phyloP scores from a whole-genome alignment of 139 green algal species.

The Micractinium sp. region DNA sequence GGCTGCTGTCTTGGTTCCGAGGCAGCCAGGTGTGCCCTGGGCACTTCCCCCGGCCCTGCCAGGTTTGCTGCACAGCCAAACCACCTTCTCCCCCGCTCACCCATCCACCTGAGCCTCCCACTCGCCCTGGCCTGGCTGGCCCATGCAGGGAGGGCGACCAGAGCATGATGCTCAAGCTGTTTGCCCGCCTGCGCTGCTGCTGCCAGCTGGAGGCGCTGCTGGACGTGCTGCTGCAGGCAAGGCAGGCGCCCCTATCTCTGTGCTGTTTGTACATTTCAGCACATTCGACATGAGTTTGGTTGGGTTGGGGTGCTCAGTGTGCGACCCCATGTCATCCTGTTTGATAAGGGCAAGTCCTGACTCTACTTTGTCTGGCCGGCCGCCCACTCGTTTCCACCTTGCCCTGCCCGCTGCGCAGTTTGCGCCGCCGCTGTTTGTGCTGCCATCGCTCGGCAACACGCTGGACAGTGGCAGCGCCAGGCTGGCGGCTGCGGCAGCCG shows the following conservation, averaged over 20 bases:
- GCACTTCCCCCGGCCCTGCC: background rate
- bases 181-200: slow-evolving; percentile 20
- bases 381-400: background rate
- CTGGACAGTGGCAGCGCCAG: background rate
- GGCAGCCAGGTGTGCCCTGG: no score
- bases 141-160: background rate
- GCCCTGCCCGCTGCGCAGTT: background rate
- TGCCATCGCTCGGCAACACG: slow-evolving; percentile 14
- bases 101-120: background rate
- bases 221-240: slow-evolving; percentile 24
- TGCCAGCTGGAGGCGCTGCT: slow-evolving; percentile 43
- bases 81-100: background rate
- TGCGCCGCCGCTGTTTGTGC: slow-evolving; percentile 20
- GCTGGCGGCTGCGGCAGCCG: background rate
- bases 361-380: background rate
- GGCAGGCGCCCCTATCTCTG: background rate
- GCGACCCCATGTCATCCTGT: no score
- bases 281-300: no score
- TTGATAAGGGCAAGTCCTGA: no score
- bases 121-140: background rate
- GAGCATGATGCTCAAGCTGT: slow-evolving; percentile 21
- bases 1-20: no score
- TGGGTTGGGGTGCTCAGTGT: no score
- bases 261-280: background rate
- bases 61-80: background rate